These are phyloP conservation scores for Globisporangium cystogenes DNA, from an alignment of 352 stramenopile species.

Conservation along the genomic window DNA sequence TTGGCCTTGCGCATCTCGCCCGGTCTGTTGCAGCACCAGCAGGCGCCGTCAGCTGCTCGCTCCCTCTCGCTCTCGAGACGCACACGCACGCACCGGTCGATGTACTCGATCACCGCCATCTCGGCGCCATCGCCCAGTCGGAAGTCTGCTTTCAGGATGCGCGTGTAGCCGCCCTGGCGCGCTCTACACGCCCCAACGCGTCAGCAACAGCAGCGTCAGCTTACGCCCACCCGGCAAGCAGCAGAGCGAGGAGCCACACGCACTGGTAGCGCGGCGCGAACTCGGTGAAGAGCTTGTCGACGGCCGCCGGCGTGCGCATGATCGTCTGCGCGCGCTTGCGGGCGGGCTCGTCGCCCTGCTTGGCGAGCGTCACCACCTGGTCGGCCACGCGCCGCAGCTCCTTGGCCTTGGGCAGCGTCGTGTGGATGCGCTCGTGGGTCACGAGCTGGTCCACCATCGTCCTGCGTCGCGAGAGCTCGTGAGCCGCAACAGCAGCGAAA, in stretches of 20 bases:
- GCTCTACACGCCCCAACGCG: constrained; percentile 4
- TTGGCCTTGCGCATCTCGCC: constrained; percentile 84
- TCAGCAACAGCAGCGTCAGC: too few species aligned
- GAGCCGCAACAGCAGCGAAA: neutral
- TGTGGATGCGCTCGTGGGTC: constrained; percentile 97
- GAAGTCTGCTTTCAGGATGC: constrained; percentile 93
- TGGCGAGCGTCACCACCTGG: constrained; percentile 94
- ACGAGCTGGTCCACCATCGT: constrained; percentile 97
- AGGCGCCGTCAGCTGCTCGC: neutral
- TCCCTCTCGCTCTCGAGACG: neutral
- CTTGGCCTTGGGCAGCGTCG: constrained; percentile 96
- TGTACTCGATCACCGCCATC: constrained; percentile 98
- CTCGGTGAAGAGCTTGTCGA: constrained; percentile 97
- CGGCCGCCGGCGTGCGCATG: constrained; percentile 83
- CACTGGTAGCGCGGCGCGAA: constrained; percentile 94
- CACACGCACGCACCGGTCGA: constrained; percentile 76
- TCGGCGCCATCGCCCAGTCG: constrained; percentile 93
- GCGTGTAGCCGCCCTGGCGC: constrained; percentile 93
- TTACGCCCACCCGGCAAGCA: neutral
- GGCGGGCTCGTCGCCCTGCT: constrained; percentile 84
- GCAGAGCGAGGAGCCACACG: constrained; percentile 15
- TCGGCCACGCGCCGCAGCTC: constrained; percentile 93
- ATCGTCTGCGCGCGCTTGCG: constrained; percentile 81
- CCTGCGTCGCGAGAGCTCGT: constrained; percentile 17
- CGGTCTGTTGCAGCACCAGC: constrained; percentile 23